Evolutionary conservation across 495 filamentous ascomycete genomes (phyloP).

Genomic region (Podospora australis): DNA sequence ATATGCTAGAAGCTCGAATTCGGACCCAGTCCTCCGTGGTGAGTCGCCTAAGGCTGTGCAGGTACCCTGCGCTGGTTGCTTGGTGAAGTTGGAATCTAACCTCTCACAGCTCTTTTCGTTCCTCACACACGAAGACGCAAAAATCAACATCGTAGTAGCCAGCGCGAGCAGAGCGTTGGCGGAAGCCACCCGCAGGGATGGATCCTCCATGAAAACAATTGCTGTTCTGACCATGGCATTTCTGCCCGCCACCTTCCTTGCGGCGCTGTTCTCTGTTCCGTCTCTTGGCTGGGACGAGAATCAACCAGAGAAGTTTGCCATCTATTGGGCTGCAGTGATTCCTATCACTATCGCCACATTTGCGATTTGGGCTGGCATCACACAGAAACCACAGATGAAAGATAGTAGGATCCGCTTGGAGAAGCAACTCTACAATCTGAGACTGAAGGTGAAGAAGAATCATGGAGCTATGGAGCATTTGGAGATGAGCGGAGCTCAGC

Average conservation of each 20-base stretch:
- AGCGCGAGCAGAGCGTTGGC: slow-evolving; percentile 17
- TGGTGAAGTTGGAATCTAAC: too few species aligned
- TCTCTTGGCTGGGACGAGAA: slow-evolving; percentile 8
- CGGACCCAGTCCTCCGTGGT: too few species aligned
- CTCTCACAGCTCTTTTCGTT: background rate
- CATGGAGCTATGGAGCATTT: too few species aligned
- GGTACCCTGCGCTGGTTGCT: too few species aligned
- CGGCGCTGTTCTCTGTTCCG: slow-evolving; percentile 6
- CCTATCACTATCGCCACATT: slow-evolving; percentile 5
- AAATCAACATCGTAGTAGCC: background rate
- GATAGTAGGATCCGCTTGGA: too few species aligned
- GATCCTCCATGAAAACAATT: slow-evolving; percentile 32
- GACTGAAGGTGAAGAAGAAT: too few species aligned
- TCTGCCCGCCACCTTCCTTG: slow-evolving; percentile 30
- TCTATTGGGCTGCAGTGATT: slow-evolving; percentile 4
- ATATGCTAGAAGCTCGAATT: too few species aligned
- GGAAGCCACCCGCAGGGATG: slow-evolving; percentile 27
- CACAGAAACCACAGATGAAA: background rate
- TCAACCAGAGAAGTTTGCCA: background rate
- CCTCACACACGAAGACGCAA: background rate
- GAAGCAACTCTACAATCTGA: too few species aligned
- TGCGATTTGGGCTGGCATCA: slow-evolving; percentile 4
- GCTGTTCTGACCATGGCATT: slow-evolving; percentile 35
- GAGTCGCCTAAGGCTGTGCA: too few species aligned
- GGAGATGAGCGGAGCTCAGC: too few species aligned